These are phyloP conservation scores for Nepenthes mirabilis DNA, from an alignment of 148 eudicot genomes.

Conservation along the genomic window DNA sequence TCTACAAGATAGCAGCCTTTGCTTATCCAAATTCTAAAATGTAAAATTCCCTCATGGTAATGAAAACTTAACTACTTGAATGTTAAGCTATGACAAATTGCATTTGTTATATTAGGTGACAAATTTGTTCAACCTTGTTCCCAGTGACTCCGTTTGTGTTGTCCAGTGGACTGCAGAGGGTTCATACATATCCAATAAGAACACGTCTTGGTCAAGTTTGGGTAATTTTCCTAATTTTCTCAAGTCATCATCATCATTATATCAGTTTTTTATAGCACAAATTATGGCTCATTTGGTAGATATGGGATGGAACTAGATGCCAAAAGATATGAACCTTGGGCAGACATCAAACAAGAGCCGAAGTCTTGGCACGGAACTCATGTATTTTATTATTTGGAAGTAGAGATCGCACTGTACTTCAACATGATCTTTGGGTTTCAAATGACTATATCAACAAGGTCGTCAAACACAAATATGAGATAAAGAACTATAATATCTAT, in stretches of 20 bases:
- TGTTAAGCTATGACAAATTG: neutral
- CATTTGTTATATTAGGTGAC: slow-evolving; percentile 43
- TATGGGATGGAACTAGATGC: slow-evolving; percentile 93
- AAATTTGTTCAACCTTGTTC: slow-evolving; percentile 77
- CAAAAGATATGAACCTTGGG: slow-evolving; percentile 68
- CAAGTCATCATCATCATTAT: too few relatives aligned
- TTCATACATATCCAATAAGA: slow-evolving; percentile 75
- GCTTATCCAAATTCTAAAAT: too few relatives aligned
- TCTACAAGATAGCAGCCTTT: too few relatives aligned
- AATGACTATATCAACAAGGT: slow-evolving; percentile 76
- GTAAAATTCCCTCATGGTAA: too few relatives aligned
- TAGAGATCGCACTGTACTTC: slow-evolving; percentile 90
- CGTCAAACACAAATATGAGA: slow-evolving; percentile 93
- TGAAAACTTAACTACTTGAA: too few relatives aligned
- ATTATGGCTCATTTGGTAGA: slow-evolving; percentile 16
- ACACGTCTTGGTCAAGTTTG: slow-evolving; percentile 82
- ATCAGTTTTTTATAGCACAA: neutral
- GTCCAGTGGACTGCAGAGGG: slow-evolving; percentile 99
- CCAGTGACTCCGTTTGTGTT: slow-evolving; percentile 68
- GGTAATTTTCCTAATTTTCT: slow-evolving; percentile 18
- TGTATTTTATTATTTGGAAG: slow-evolving; percentile 85
- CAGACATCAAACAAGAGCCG: slow-evolving; percentile 92
- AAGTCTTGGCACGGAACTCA: slow-evolving; percentile 88
- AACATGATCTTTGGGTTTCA: slow-evolving; percentile 83
- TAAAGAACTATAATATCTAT: slow-evolving; percentile 7